phyloP scores from a whole-genome alignment of 2,329 filamentous ascomycete species.

The Pseudogymnoascus sp. region DNA sequence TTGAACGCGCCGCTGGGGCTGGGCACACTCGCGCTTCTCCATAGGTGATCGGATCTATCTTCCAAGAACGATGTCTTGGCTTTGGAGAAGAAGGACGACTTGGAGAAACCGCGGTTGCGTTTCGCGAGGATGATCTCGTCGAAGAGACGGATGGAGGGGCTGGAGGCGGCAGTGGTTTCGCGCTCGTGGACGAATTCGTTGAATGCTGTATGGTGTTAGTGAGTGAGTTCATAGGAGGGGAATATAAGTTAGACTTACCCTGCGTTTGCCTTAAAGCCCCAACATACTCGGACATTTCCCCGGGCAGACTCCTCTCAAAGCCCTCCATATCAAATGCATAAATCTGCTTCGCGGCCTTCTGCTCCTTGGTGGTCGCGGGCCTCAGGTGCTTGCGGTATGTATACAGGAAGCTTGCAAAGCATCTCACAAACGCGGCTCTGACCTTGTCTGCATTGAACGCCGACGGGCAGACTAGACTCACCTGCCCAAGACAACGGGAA shows the following conservation, averaged over 20 bases:
- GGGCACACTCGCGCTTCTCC: slow-evolving; percentile 59
- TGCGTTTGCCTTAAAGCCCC: slow-evolving; percentile 58
- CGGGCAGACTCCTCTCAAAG: slow-evolving; percentile 55
- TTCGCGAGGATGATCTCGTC: slow-evolving; percentile 80
- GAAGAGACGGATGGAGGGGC: slow-evolving; percentile 65
- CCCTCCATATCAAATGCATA: slow-evolving; percentile 58
- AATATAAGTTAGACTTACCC: slow-evolving; percentile 36
- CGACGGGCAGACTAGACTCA: slow-evolving; percentile 54
- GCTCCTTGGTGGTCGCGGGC: slow-evolving; percentile 46
- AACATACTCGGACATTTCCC: slow-evolving; percentile 57
- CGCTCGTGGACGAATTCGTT: slow-evolving; percentile 81
- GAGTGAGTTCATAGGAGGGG: slow-evolving; percentile 23
- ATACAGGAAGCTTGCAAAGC: slow-evolving; percentile 56
- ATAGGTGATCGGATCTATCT: slow-evolving; percentile 70
- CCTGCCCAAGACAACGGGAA: slow-evolving; percentile 51
- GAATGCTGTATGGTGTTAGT: slow-evolving; percentile 47
- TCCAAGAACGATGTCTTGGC: slow-evolving; percentile 51
- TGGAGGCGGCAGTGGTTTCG: slow-evolving; percentile 53
- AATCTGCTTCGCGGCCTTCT: slow-evolving; percentile 51
- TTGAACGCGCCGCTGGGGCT: slow-evolving; percentile 53
- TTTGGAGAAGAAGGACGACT: slow-evolving; percentile 43
- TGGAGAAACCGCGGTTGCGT: slow-evolving; percentile 53
- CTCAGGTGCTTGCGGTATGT: slow-evolving; percentile 56
- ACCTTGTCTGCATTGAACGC: slow-evolving; percentile 56
- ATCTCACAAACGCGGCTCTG: slow-evolving; percentile 55